Evolutionary conservation across 2,329 filamentous ascomycete genomes (phyloP), one percentile per base, ranked within the genome.

Genomic region (Magnaporthiopsis rhizophila): DNA sequence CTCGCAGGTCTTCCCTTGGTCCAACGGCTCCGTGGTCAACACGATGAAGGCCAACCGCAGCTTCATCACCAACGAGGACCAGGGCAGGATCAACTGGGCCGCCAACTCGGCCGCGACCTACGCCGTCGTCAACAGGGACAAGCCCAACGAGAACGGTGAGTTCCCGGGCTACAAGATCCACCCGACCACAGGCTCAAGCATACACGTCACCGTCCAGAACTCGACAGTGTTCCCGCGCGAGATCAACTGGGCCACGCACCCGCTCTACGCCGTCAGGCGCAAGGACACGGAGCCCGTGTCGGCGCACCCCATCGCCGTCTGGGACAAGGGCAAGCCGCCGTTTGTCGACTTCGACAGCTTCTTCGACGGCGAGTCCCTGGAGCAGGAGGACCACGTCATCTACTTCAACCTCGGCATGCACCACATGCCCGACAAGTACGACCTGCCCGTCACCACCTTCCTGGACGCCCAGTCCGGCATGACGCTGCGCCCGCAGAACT

Each of bases 151-250:
- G 45, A 77, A 73, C 72, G 74, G 74, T n/a, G 70, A 74, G 64
- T 65, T 70, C 34, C 71, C 73, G 38, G 75, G 75, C 5, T 78
- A 77, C 67, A 72, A 75, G 56, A 75, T 78, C 67, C 70, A 74
- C 4, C 74, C 65, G 58, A 71, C 63, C 59, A 67, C 61, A 28
- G 61, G 61, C 61, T 53, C 50, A 1, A 57, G 38, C 38, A 71
- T 77, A 65, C 30, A 62, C 61, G 26, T 62, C 38, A 62, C 61
- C 34, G 45, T 62, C 24, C 61, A 62, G 61, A 57, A 62, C 61
- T 62, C 61, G 38, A 62, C 38, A 21, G 50, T 62, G 26, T 53
- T 57, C 45, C 38, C 38, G 26, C 38, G 50, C 28, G 38, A 53
- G 38, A 57, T 57, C 45, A 30, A 57, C 61, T 57, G 50, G 38